A percentile compares a stretch with the other conserved stretches of the same genome.
Evolutionary conservation across 208 protist species (phyloP).

Genomic region (Leishmania martiniquensis): DNA sequence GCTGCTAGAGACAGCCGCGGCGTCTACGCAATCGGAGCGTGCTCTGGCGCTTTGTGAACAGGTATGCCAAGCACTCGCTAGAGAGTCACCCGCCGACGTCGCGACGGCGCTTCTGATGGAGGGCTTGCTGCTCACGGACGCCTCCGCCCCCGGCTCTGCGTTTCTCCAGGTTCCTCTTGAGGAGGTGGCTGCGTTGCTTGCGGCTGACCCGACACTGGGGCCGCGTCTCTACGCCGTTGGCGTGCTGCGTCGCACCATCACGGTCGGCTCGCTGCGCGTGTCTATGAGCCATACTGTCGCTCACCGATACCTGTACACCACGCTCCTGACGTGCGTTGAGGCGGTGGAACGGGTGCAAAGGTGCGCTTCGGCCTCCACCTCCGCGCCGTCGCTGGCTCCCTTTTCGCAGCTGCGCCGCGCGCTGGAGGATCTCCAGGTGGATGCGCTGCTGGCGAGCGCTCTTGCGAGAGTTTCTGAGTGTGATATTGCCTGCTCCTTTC

Average conservation of each 20-base stretch:
- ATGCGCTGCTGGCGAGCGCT: constrained; percentile 61
- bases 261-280: constrained; percentile 15
- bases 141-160: constrained; percentile 20
- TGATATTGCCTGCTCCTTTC: constrained; percentile 50
- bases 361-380: neutral
- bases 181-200: constrained; percentile 20
- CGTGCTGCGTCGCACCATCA: constrained; percentile 48
- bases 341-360: constrained; percentile 18
- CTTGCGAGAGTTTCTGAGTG: constrained; percentile 38
- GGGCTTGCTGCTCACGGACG: constrained; percentile 43
- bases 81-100: constrained; percentile 22
- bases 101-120: constrained; percentile 33
- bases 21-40: constrained; percentile 45
- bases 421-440: constrained; percentile 67
- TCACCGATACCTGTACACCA: constrained; percentile 35
- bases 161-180: constrained; percentile 22
- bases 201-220: constrained; percentile 23
- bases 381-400: neutral
- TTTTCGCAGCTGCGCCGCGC: constrained; percentile 34
- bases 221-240: constrained; percentile 58
- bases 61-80: constrained; percentile 41
- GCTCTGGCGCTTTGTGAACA: constrained; percentile 37
- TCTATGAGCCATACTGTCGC: constrained; percentile 25
- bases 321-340: constrained; percentile 19
- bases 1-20: constrained; percentile 48